Percentiles rank a stretch among this genome's conserved stretches.
Conservation (phyloP, 2,329 filamentous ascomycete genomes). For the Paraphoma chrysanthemicola region DNA sequence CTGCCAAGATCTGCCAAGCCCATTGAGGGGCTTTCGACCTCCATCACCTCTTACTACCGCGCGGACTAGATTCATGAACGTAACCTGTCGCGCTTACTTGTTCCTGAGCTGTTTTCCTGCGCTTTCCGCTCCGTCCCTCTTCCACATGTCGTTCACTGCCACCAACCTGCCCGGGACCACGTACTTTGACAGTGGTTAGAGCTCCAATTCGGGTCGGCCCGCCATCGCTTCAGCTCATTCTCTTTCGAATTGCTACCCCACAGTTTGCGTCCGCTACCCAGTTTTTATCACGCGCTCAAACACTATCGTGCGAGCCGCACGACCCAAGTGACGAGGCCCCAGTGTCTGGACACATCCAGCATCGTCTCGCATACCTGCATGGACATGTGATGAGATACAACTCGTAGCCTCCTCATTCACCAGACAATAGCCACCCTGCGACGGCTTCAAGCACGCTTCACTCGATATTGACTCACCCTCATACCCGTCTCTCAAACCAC, state of each 20-base stretch:
- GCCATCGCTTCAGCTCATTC: constrained; percentile 28
- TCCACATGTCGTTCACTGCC: constrained; percentile 46
- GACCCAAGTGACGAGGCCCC: constrained; percentile 7
- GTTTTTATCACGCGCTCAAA: constrained; percentile 27
- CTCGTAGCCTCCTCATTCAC: constrained; percentile 17
- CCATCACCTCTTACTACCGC: constrained; percentile 12
- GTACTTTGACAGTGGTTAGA: constrained; percentile 49
- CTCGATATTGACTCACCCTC: neutral
- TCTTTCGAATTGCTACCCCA: constrained; percentile 32
- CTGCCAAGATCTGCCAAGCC: constrained; percentile 26
- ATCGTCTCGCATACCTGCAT: constrained; percentile 11
- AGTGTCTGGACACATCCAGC: constrained; percentile 11
- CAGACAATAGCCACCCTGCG: constrained; percentile 23
- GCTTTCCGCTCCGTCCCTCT: constrained; percentile 22
- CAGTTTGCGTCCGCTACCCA: constrained; percentile 24
- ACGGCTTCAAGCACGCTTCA: constrained; percentile 13
- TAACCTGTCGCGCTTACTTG: constrained; percentile 43
- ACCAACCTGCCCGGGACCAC: constrained; percentile 43
- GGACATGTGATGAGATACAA: constrained; percentile 29
- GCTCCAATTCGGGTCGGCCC: constrained; percentile 25
- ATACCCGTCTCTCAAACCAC: neutral
- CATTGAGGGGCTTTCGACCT: constrained; percentile 21
- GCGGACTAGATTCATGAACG: constrained; percentile 32
- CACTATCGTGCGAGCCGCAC: constrained; percentile 16
- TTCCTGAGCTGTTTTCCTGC: constrained; percentile 25